A percentile compares a stretch with the other conserved stretches of the same genome.
These are phyloP conservation scores for Colletotrichum euphorbiae DNA, from an alignment of 2,329 filamentous ascomycete genomes.

Conservation along the genomic window DNA sequence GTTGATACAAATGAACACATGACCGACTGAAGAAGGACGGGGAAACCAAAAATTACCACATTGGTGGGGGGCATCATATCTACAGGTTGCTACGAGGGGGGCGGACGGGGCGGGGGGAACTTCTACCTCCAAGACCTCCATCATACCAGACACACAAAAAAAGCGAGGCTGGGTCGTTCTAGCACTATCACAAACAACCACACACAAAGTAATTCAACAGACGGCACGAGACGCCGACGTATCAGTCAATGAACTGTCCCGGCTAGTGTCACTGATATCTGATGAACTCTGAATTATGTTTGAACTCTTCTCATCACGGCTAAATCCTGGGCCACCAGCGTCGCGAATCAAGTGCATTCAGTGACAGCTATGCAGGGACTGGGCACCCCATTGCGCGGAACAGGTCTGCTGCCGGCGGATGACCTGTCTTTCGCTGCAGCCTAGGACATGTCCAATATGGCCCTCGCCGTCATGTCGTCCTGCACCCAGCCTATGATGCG, in stretches of 20 bases:
- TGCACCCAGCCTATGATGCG: slow-evolving; percentile 77
- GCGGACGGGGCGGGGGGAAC: slow-evolving; percentile 19
- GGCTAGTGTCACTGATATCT: background rate
- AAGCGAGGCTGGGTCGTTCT: slow-evolving; percentile 35
- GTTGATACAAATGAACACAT: slow-evolving; percentile 38
- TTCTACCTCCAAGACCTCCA: slow-evolving; percentile 20
- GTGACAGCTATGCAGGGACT: background rate
- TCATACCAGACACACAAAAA: slow-evolving; percentile 22
- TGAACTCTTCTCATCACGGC: background rate
- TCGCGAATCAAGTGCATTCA: too few relatives aligned
- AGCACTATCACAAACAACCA: slow-evolving; percentile 29
- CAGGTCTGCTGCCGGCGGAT: background rate
- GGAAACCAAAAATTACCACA: slow-evolving; percentile 36
- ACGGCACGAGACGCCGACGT: slow-evolving; percentile 26
- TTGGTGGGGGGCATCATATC: slow-evolving; percentile 27
- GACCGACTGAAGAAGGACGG: slow-evolving; percentile 36
- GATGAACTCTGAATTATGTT: background rate
- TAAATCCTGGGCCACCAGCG: too few relatives aligned
- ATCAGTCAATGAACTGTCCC: slow-evolving; percentile 9
- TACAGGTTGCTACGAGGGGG: slow-evolving; percentile 36
- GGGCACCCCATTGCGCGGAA: background rate
- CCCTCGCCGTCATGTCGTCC: slow-evolving; percentile 65
- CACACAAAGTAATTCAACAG: slow-evolving; percentile 35
- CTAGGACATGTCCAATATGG: slow-evolving; percentile 48
- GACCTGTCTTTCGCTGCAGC: background rate